Evolutionary conservation across 495 filamentous ascomycete genomes (phyloP).

Genomic region (Penicillium pulvis): DNA sequence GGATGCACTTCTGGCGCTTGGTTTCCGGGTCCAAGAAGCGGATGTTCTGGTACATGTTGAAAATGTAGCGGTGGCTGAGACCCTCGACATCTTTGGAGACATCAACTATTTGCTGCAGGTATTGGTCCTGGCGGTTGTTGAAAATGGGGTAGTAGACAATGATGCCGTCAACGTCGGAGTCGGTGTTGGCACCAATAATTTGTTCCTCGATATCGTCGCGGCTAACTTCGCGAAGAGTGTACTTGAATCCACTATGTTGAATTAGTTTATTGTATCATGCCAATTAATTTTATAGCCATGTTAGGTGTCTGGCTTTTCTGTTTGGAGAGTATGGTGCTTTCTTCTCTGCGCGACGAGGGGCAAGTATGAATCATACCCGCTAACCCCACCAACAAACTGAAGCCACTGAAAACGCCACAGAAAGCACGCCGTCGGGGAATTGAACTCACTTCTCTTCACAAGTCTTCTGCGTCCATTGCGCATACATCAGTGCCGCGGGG

Average conservation of each 20-base stretch:
- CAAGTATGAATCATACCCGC: constrained; percentile 30
- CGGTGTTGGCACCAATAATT: constrained; percentile 79
- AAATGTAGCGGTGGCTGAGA: constrained; percentile 88
- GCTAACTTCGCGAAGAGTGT: constrained; percentile 76
- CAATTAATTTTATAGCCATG: neutral
- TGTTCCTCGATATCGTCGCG: constrained; percentile 87
- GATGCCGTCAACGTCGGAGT: constrained; percentile 80
- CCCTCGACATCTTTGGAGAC: constrained; percentile 94
- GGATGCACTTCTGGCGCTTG: constrained; percentile 81
- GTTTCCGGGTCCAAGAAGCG: constrained; percentile 80
- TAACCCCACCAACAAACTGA: constrained; percentile 27
- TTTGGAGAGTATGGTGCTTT: neutral
- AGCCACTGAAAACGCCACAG: constrained; percentile 10
- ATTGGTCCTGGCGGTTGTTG: constrained; percentile 81
- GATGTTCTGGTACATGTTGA: constrained; percentile 99
- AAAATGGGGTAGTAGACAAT: constrained; percentile 99
- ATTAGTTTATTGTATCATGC: constrained; percentile 23
- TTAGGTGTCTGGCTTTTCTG: neutral
- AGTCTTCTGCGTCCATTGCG: constrained; percentile 95
- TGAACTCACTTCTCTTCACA: constrained; percentile 84
- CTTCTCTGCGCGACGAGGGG: constrained; percentile 17
- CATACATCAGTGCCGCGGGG: constrained; percentile 88
- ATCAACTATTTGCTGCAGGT: constrained; percentile 92
- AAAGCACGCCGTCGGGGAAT: constrained; percentile 11
- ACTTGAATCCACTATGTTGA: constrained; percentile 75